Conservation (phyloP, 192 early-diverging fungal genomes). For the Coemansia sp. region DNA sequence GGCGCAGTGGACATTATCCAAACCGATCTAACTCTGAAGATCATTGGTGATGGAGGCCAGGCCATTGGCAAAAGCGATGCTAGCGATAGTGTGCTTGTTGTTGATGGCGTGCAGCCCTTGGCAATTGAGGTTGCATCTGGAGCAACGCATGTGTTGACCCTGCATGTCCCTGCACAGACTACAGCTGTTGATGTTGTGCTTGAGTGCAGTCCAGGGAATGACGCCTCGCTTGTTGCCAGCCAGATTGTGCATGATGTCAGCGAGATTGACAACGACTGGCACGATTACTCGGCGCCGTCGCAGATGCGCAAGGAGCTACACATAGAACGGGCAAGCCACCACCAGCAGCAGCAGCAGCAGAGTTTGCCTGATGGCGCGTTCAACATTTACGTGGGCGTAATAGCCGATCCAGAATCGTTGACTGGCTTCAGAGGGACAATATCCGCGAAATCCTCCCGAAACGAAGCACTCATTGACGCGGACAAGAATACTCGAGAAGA, state of each 20-base stretch:
- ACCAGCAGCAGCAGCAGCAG: neutral
- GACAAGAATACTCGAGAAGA: neutral
- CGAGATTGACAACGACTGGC: conserved; percentile 32
- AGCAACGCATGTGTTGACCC: conserved; percentile 2
- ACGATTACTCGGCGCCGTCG: conserved; percentile 39
- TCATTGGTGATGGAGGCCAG: conserved; percentile 45
- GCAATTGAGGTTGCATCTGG: conserved; percentile 18
- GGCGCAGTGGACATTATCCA: conserved; percentile 71
- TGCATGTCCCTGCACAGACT: conserved; percentile 18
- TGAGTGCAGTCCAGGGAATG: conserved; percentile 21
- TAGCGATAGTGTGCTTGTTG: neutral
- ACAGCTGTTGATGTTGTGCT: conserved; percentile 12
- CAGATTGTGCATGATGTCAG: conserved; percentile 15
- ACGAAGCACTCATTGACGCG: neutral
- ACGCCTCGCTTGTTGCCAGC: conserved; percentile 51
- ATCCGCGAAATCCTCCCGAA: neutral
- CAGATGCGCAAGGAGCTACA: conserved; percentile 25
- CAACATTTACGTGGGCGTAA: conserved; percentile 21
- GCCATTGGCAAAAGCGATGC: neutral
- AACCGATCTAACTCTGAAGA: conserved; percentile 82
- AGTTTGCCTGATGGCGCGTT: conserved; percentile 8
- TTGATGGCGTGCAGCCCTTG: neutral
- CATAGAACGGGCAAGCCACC: conserved; percentile 1
- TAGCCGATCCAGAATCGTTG: neutral
- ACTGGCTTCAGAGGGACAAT: conserved; percentile 21